Conservation (phyloP, 2,329 filamentous ascomycete genomes). For the Amesomyces nigricolor region DNA sequence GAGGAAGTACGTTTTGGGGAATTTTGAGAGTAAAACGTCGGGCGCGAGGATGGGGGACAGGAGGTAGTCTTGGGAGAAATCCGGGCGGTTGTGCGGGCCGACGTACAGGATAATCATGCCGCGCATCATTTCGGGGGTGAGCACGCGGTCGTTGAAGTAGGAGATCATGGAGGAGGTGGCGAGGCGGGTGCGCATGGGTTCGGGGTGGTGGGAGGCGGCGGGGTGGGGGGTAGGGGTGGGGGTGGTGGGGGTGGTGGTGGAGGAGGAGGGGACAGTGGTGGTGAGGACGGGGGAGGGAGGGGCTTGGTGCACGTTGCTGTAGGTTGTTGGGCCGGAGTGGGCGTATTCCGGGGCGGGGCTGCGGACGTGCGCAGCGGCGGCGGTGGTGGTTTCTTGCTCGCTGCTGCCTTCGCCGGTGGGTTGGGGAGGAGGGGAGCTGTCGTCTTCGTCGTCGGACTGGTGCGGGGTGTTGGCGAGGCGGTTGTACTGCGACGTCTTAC, state of each 20-base stretch:
- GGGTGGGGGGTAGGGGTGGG: not conserved
- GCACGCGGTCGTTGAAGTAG: constrained; percentile 91
- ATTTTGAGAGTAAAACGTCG: constrained; percentile 73
- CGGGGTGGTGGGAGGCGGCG: constrained; percentile 45
- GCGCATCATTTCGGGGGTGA: constrained; percentile 97
- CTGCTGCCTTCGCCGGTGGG: constrained; percentile 18
- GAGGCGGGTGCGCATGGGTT: constrained; percentile 71
- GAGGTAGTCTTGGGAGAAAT: constrained; percentile 86
- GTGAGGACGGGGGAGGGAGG: constrained; percentile 6
- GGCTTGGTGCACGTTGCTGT: constrained; percentile 24
- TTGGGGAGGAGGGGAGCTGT: constrained; percentile 31
- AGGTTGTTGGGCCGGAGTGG: constrained; percentile 40
- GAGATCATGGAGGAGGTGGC: constrained; percentile 97
- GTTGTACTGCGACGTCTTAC: constrained; percentile 86
- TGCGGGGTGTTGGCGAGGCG: constrained; percentile 78
- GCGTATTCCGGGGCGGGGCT: constrained; percentile 47
- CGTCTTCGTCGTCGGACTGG: constrained; percentile 69
- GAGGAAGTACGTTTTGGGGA: constrained; percentile 90
- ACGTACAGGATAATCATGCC: constrained; percentile 99
- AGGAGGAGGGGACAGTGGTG: not conserved
- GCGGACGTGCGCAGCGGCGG: constrained; percentile 22
- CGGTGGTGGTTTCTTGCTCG: constrained; percentile 14
- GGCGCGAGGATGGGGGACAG: constrained; percentile 87
- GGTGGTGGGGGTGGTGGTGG: not conserved
- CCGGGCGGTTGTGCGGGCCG: constrained; percentile 84